Evolutionary conservation across 306 rosid genomes (phyloP), one percentile per base, ranked within the genome.

Genomic region (Fragaria iinumae): DNA sequence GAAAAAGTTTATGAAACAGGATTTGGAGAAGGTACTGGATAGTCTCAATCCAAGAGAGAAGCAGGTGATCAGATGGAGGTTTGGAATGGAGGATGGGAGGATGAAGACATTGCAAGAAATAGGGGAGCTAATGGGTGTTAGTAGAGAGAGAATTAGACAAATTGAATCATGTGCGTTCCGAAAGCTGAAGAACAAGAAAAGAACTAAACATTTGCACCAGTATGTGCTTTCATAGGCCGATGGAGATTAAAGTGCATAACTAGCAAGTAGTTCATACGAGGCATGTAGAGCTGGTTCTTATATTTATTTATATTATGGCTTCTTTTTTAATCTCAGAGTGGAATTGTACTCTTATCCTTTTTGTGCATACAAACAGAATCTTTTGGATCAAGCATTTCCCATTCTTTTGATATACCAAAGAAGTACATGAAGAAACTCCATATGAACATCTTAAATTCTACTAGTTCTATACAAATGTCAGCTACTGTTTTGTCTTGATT

Each of bases 1-100:
- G 45, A 95, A 86, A 85, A 83, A 90, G 32, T 87, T 90, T 79
- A 92, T 95, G 98, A 92, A 82, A 80, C 87, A 86, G 91, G 98
- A 95, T 73, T 86, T 95, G 72, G 90, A 87, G 39, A 86, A 85
- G 78, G 93, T 88, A 45, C 85, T 95, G 79, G 96, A 92, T 80
- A 80, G 91, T 79, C 97, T 95, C 13, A 89, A 83, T 76, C 85
- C 88, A 34, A 92, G 97, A 80, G 98, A 95, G 89, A 84, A 72
- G 73, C 95, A 90, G 80, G 96, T 90, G 60, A 84, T 95, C 76
- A 83, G 90, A 85, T 95, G 97, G 97, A 92, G 98, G 81, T 95
- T 85, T 71, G 98, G 98, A 18, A 83, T 95, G 97, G 98, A 92
- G 55, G 98, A 95, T 79, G 98, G 97, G 60, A 90, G 97, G 86